These are phyloP conservation scores for Coniosporium apollinis DNA, from an alignment of 495 filamentous ascomycete genomes.

Conservation along the genomic window DNA sequence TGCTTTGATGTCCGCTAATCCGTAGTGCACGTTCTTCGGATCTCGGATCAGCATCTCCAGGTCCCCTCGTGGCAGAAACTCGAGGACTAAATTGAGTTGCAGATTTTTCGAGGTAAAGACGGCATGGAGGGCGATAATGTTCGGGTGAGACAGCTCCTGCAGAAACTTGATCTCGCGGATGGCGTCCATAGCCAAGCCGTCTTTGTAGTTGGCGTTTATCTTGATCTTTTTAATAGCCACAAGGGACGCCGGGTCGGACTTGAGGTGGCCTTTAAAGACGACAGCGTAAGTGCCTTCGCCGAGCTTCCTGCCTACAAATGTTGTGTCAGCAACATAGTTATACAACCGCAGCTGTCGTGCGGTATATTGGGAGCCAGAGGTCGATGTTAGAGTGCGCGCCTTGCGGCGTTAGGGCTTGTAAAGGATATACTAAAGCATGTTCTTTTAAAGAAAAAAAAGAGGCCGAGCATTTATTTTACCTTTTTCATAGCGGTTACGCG, in stretches of 20 bases:
- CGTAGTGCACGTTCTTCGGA: conserved; percentile 50
- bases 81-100: conserved; percentile 86
- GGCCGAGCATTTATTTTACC: conserved; percentile 28
- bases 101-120: conserved; percentile 88
- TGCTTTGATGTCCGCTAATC: conserved; percentile 77
- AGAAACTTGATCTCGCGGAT: conserved; percentile 90
- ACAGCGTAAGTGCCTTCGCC: conserved; percentile 96
- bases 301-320: conserved; percentile 57
- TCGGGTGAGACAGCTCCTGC: conserved; percentile 88
- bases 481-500: conserved; percentile 77
- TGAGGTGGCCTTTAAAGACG: conserved; percentile 74
- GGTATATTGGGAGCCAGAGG: too few relatives aligned
- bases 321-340: background rate
- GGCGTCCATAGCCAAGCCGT: conserved; percentile 84
- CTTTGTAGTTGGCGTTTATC: conserved; percentile 62
- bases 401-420: too few relatives aligned
- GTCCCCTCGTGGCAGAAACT: conserved; percentile 81
- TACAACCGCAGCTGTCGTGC: too few relatives aligned
- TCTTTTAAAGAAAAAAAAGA: too few relatives aligned
- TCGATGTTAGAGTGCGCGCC: too few relatives aligned
- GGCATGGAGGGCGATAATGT: conserved; percentile 78
- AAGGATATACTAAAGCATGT: too few relatives aligned
- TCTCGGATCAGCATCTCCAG: conserved; percentile 88
- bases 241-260: conserved; percentile 43
- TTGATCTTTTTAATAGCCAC: conserved; percentile 99